A percentile compares a stretch with the other conserved stretches of the same genome.
phyloP scores from a whole-genome alignment of 306 rosid species.

The Acacia confusa region DNA sequence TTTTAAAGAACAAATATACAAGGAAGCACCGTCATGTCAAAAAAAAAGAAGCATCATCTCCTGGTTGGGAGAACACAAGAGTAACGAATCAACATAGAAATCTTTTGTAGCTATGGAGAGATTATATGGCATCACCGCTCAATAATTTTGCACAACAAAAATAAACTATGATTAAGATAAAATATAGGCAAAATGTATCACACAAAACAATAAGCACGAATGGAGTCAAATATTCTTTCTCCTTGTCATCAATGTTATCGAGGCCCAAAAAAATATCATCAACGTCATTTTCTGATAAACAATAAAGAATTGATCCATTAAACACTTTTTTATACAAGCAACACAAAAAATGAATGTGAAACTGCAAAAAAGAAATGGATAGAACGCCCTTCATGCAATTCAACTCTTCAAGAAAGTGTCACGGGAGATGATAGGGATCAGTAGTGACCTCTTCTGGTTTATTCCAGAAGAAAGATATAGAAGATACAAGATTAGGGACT shows the following conservation, averaged over 20 bases:
- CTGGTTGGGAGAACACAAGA: not conserved
- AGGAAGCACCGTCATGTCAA: not conserved
- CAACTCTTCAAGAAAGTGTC: not conserved
- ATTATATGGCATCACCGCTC: conserved; percentile 7
- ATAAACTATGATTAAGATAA: not conserved
- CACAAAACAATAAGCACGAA: not conserved
- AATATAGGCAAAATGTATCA: not conserved
- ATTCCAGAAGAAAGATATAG: too few species aligned
- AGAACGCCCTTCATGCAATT: not conserved
- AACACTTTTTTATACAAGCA: not conserved
- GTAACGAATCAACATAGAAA: conserved; percentile 12
- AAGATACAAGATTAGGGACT: too few species aligned
- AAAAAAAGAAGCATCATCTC: not conserved
- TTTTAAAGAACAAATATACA: not conserved
- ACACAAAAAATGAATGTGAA: not conserved
- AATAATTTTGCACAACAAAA: conserved; percentile 1
- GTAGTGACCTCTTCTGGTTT: too few species aligned
- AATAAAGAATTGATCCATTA: not conserved
- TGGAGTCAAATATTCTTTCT: not conserved
- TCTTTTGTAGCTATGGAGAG: conserved; percentile 9
- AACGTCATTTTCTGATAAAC: not conserved
- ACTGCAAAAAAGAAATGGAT: not conserved
- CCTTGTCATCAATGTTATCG: not conserved
- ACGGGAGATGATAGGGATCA: too few species aligned
- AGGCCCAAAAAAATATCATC: not conserved